Evolutionary conservation across 83 land plant genomes (phyloP), one percentile per base, ranked within the genome.

Genomic region (Thuja plicata): DNA sequence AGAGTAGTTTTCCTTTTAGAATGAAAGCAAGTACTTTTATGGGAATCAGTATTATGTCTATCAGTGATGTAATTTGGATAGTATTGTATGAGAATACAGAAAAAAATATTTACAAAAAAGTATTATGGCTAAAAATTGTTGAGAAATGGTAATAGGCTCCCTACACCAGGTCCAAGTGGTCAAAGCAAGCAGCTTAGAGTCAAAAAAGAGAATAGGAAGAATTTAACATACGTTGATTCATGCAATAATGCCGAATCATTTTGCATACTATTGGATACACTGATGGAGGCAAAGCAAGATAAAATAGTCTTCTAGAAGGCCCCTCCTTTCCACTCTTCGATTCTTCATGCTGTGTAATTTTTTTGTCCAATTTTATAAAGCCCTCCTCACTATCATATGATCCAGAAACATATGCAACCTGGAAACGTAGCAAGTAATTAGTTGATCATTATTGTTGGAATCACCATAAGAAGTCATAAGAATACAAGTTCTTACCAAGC

Each of bases 231-330:
- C 99, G 86, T 89, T 92, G 91, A 90, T 97, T 98, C 97, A 96
- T 98, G 94, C 99, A 97, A 77, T 88, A 89, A n/a, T 90, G 77
- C 84, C 91, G 93, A 71, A 98, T 95, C 99, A 96, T 95, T 89
- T 88, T 92, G 94, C 94, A 94, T 80, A 96, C 99, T 87, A 92
- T 89, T 79, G 99, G 99, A 91, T 98, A 98, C 40, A 97, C 97
- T 87, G 99, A 98, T 86, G 99, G 99, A 85, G 99, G 99, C 60
- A 98, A 94, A 89, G 99, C 99, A 86, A 98, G 93, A 89, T 98
- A 98, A 89, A 98, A 97, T 86, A 98, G 94, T 60, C 99, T 93
- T n/a, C 99, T 89, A 52, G 97, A 93, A 40, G 94, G 84, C 84
- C 95, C 93, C 82, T 94, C 94, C 9, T 88, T 52, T 84, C 95